Percentiles rank a stretch among this genome's conserved stretches.
Conservation (phyloP, 495 filamentous ascomycete genomes). For the Trichocladium antarcticum region DNA sequence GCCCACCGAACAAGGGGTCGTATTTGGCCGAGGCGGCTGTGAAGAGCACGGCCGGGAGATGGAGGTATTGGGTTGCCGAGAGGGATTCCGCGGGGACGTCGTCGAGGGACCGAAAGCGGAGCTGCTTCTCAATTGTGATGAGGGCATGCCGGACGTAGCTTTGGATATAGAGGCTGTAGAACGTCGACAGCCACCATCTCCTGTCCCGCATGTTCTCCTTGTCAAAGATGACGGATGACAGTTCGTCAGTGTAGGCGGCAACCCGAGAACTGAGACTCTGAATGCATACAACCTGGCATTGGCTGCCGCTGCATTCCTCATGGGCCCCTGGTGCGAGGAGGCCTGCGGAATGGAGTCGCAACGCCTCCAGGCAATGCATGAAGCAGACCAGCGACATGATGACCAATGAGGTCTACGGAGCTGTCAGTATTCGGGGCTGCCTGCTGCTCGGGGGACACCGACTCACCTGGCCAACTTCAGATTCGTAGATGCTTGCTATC, state of each 20-base stretch:
- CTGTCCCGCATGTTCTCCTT: conserved; percentile 30
- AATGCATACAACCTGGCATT: conserved; percentile 27
- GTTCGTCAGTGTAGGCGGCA: conserved; percentile 20
- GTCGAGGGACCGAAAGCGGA: conserved; percentile 16
- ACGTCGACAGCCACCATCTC: conserved; percentile 28
- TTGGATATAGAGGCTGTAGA: conserved; percentile 30
- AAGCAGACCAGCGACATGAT: conserved; percentile 26
- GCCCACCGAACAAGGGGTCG: conserved; percentile 21
- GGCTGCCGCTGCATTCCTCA: conserved; percentile 14
- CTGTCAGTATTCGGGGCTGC: neutral
- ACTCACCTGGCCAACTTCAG: conserved; percentile 25
- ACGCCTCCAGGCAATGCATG: conserved; percentile 21
- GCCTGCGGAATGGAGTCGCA: conserved; percentile 19
- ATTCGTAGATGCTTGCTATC: conserved; percentile 24
- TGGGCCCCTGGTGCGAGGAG: conserved; percentile 14
- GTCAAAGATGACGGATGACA: conserved; percentile 30
- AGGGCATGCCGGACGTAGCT: conserved; percentile 26
- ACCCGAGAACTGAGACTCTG: conserved; percentile 17
- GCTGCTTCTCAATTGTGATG: conserved; percentile 22
- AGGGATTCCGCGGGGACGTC: conserved; percentile 22
- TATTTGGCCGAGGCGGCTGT: conserved; percentile 25
- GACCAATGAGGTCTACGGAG: conserved; percentile 22
- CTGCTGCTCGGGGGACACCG: neutral
- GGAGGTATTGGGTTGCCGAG: conserved; percentile 20
- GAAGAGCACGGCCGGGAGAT: conserved; percentile 21